Evolutionary conservation across 768 basidiomycete genomes (phyloP).

Genomic region (Boletellus sp.): DNA sequence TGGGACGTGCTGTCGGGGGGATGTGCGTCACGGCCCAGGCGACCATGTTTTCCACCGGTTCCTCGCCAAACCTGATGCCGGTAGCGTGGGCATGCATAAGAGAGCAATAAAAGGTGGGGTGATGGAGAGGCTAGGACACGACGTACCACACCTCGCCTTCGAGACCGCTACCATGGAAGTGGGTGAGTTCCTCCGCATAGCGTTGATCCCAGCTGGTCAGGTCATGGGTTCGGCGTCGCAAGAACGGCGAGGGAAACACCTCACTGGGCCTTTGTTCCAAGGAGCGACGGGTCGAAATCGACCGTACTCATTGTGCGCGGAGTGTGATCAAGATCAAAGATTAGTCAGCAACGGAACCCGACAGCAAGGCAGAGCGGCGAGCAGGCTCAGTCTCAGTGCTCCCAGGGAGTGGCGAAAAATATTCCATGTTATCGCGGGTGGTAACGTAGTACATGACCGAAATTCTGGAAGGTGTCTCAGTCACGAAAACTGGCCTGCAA

Average conservation of each 20-base stretch:
- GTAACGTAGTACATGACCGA: slow-evolving; percentile 21
- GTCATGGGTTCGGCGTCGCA: neutral
- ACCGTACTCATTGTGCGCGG: slow-evolving; percentile 29
- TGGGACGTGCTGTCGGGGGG: slow-evolving; percentile 45
- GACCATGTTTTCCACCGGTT: slow-evolving; percentile 75
- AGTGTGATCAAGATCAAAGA: neutral
- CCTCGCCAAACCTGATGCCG: slow-evolving; percentile 69
- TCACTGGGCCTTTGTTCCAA: slow-evolving; percentile 80
- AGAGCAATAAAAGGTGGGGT: neutral
- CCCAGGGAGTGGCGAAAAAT: slow-evolving; percentile 9
- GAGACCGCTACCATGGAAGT: slow-evolving; percentile 75
- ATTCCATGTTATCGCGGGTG: slow-evolving; percentile 16
- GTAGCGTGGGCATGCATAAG: neutral
- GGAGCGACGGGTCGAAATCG: slow-evolving; percentile 64
- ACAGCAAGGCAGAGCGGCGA: neutral
- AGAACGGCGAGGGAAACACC: slow-evolving; percentile 20
- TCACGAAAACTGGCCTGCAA: neutral
- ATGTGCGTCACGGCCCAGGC: slow-evolving; percentile 61
- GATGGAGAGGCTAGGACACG: too few species aligned
- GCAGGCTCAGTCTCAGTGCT: too few species aligned
- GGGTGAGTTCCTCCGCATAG: slow-evolving; percentile 65
- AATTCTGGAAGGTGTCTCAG: slow-evolving; percentile 5
- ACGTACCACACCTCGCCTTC: slow-evolving; percentile 83
- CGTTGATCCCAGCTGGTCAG: slow-evolving; percentile 69
- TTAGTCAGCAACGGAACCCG: slow-evolving; percentile 14